A percentile compares a stretch with the other conserved stretches of the same genome.
These are phyloP conservation scores for Nitzschia palea DNA, from an alignment of 108 stramenopile genomes.

Conservation along the genomic window DNA sequence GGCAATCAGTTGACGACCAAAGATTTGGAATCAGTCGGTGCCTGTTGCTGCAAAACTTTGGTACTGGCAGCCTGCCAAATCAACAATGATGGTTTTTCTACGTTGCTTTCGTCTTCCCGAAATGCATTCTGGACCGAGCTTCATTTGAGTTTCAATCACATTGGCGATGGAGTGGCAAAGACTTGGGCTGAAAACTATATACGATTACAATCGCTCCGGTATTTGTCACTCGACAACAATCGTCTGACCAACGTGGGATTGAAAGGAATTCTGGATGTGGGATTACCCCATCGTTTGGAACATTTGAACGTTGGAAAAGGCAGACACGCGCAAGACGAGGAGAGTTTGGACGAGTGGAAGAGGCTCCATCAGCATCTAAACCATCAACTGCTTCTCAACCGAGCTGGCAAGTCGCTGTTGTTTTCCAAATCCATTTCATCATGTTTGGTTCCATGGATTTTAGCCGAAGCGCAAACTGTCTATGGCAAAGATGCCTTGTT, in stretches of 20 bases:
- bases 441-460: neutral
- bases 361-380: neutral
- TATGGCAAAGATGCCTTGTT: conserved; percentile 17
- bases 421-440: neutral
- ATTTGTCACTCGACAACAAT: neutral
- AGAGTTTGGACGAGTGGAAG: neutral
- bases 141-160: neutral
- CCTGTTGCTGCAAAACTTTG: neutral
- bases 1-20: neutral
- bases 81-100: neutral
- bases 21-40: neutral
- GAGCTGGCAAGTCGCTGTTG: neutral
- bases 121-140: neutral
- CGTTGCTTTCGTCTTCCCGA: neutral
- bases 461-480: conserved; percentile 13
- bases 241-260: neutral
- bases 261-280: neutral
- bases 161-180: neutral
- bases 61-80: neutral
- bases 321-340: neutral
- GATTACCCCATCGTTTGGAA: neutral
- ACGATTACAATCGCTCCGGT: neutral
- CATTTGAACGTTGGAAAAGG: neutral
- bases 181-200: neutral
- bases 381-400: neutral